A percentile compares a stretch with the other conserved stretches of the same genome.
phyloP scores from a whole-genome alignment of 768 basidiomycete species.

The Suillus bovinus region DNA sequence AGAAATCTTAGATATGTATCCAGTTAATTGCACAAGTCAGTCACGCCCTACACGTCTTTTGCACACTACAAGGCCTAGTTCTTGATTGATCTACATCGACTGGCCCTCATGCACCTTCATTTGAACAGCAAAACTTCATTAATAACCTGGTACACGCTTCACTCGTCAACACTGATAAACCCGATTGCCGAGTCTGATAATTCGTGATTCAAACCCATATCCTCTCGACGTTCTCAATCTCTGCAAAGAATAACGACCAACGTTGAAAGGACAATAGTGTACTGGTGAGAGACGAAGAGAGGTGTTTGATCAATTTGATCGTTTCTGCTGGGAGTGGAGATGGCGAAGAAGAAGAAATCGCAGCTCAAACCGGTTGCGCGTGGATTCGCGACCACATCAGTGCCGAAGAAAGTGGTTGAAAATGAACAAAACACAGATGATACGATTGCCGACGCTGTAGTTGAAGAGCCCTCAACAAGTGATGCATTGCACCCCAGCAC shows the following conservation, averaged over 20 bases:
- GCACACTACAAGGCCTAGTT: conserved; percentile 2
- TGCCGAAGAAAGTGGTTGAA: conserved; percentile 68
- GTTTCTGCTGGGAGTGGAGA: conserved; percentile 24
- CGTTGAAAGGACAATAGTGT: not conserved
- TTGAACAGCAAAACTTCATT: conserved; percentile 5
- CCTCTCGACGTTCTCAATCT: not conserved
- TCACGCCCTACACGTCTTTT: not conserved
- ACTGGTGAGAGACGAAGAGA: not conserved
- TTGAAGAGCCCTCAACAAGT: conserved; percentile 3
- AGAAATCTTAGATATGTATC: conserved; percentile 4
- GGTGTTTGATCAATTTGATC: not conserved
- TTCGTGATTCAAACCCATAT: not conserved
- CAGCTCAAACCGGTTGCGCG: conserved; percentile 73
- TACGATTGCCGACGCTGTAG: conserved; percentile 7
- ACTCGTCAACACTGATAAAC: not conserved
- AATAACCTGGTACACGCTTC: not conserved
- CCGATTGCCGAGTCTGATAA: not conserved
- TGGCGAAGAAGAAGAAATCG: conserved; percentile 87
- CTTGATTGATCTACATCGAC: conserved; percentile 4
- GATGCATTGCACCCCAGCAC: conserved; percentile 2
- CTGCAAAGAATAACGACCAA: not conserved
- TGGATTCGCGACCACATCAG: conserved; percentile 80
- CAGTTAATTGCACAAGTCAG: not conserved
- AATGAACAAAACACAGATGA: conserved; percentile 19
- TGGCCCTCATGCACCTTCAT: conserved; percentile 7